phyloP scores from a whole-genome alignment of 192 early-diverging fungal species.

The Umbelopsis isabellina region DNA sequence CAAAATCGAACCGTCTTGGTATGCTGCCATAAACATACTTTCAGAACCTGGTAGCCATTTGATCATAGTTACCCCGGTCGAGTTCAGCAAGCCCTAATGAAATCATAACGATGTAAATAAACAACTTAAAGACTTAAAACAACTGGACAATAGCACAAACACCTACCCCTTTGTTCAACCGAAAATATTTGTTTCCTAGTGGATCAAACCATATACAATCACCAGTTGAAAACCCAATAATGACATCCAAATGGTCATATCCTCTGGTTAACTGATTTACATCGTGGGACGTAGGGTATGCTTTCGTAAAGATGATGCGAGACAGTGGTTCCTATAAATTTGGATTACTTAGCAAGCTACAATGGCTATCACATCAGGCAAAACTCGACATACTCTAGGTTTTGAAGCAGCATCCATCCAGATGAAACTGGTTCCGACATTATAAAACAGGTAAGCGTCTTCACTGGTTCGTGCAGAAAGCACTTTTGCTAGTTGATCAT shows the following conservation, averaged over 20 bases:
- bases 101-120: background rate
- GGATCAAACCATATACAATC: constrained; percentile 87
- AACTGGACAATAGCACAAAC: background rate
- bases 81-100: constrained; percentile 62
- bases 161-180: constrained; percentile 80
- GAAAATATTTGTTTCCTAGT: constrained; percentile 79
- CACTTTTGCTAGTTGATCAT: constrained; percentile 64
- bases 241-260: constrained; percentile 75
- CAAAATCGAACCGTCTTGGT: constrained; percentile 82
- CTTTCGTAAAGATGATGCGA: constrained; percentile 72
- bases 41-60: constrained; percentile 92
- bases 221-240: constrained; percentile 85
- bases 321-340: constrained; percentile 73
- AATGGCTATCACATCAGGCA: background rate
- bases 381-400: constrained; percentile 53
- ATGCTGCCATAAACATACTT: constrained; percentile 82
- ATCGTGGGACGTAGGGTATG: constrained; percentile 84
- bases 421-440: constrained; percentile 65
- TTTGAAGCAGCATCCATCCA: constrained; percentile 65
- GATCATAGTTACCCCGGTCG: constrained; percentile 72
- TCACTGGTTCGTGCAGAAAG: constrained; percentile 50
- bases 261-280: constrained; percentile 74
- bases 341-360: background rate
- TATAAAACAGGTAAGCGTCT: constrained; percentile 69
- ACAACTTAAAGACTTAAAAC: too few relatives aligned